These are phyloP conservation scores for Ganoderma resinaceum DNA, from an alignment of 1,284 basidiomycete genomes.

Conservation along the genomic window DNA sequence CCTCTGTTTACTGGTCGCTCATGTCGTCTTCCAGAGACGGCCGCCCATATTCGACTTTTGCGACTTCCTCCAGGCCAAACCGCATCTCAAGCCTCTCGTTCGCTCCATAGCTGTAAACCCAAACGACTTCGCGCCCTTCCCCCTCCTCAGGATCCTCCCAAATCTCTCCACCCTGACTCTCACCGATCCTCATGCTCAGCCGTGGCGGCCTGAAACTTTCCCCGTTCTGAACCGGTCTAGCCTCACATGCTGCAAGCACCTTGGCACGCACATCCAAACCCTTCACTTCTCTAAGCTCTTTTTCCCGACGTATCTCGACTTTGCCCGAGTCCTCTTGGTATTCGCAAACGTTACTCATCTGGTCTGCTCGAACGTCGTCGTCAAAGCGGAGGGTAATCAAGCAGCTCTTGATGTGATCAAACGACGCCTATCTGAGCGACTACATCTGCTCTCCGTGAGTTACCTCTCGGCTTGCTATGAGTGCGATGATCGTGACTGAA, in stretches of 20 bases:
- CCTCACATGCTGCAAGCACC: background rate
- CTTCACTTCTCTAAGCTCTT: background rate
- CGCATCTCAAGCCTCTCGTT: background rate
- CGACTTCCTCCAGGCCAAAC: background rate
- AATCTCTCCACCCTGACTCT: background rate
- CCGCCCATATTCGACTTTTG: background rate
- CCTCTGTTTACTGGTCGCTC: background rate
- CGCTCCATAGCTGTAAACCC: background rate
- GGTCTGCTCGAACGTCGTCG: background rate
- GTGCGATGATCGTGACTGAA: background rate
- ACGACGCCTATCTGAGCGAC: background rate
- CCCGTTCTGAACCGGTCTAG: background rate
- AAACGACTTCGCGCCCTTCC: background rate
- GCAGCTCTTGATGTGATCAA: background rate
- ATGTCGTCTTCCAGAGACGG: background rate
- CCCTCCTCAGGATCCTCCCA: background rate
- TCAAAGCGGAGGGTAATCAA: background rate
- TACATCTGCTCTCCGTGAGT: background rate
- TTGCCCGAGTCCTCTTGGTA: background rate
- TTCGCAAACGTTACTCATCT: background rate
- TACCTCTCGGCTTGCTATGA: background rate
- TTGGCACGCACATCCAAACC: background rate
- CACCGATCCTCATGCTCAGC: too few relatives aligned
- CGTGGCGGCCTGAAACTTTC: too few relatives aligned
- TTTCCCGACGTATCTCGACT: background rate